A percentile compares a stretch with the other conserved stretches of the same genome.
These are phyloP conservation scores for Alopecurus myosuroides DNA, from an alignment of 176 grass and related monocot species.

Conservation along the genomic window DNA sequence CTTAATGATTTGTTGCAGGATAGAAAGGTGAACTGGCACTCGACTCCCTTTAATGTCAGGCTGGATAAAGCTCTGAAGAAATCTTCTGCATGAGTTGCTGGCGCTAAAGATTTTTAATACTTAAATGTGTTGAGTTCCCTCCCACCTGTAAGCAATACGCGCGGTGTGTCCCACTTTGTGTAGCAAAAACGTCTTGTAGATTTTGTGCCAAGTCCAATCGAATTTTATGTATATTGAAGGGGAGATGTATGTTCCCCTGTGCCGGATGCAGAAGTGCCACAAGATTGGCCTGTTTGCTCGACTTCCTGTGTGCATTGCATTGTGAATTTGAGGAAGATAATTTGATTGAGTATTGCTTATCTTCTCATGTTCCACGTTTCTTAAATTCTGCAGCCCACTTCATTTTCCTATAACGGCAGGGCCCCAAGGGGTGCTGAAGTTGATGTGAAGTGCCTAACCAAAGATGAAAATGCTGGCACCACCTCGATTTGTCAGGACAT, in stretches of 20 bases:
- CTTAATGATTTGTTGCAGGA: constrained; percentile 36
- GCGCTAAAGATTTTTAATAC: neutral
- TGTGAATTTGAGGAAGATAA: constrained; percentile 1
- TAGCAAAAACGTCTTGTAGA: neutral
- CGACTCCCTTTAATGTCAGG: constrained; percentile 51
- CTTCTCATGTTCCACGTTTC: neutral
- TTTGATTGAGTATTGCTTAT: neutral
- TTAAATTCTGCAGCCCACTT: neutral
- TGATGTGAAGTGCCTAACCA: neutral
- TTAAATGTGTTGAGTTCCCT: neutral
- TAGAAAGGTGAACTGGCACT: constrained; percentile 53
- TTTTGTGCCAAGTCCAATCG: neutral
- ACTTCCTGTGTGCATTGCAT: constrained; percentile 12
- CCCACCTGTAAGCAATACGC: neutral
- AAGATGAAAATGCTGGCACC: neutral
- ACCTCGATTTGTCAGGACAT: neutral
- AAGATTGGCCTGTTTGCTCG: constrained; percentile 16
- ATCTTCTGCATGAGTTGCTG: constrained; percentile 20
- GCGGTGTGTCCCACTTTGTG: neutral
- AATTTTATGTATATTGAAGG: constrained; percentile 26
- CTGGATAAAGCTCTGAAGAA: constrained; percentile 57
- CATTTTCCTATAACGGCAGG: neutral
- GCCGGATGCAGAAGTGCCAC: neutral
- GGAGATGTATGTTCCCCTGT: neutral
- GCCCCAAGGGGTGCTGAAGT: neutral